phyloP scores from a whole-genome alignment of 371 early-diverging fungal species.

The Haplosporangium sp. region DNA sequence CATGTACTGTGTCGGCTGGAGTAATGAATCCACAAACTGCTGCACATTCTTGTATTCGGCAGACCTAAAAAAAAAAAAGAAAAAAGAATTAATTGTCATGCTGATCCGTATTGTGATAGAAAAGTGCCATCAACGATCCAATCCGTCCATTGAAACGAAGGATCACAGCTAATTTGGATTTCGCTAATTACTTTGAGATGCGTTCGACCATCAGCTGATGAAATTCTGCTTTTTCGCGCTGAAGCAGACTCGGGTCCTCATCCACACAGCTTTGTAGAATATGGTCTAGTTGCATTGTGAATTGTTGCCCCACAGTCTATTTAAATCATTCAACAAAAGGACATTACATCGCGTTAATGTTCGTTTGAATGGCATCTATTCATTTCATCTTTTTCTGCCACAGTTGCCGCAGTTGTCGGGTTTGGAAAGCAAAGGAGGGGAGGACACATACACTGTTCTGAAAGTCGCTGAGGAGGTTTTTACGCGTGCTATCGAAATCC shows the following conservation, averaged over 20 bases:
- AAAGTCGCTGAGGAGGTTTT: constrained; percentile 45
- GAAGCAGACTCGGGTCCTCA: constrained; percentile 42
- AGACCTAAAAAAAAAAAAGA: constrained; percentile 21
- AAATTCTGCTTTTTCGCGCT: constrained; percentile 47
- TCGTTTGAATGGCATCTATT: neutral
- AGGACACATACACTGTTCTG: constrained; percentile 43
- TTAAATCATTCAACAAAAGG: neutral
- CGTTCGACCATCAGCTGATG: constrained; percentile 52
- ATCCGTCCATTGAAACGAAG: constrained; percentile 1
- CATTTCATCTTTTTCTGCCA: neutral
- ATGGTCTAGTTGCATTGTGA: constrained; percentile 37
- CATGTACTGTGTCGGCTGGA: constrained; percentile 51
- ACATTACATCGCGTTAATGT: too few relatives aligned
- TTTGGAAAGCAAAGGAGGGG: neutral
- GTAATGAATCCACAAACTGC: constrained; percentile 45
- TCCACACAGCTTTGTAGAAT: constrained; percentile 42
- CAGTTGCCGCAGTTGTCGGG: neutral
- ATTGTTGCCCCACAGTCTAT: constrained; percentile 43
- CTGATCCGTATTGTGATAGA: too few relatives aligned
- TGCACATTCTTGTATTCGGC: constrained; percentile 49
- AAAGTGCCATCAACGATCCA: too few relatives aligned
- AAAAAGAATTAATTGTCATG: neutral
- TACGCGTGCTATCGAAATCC: constrained; percentile 52
- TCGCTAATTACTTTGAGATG: constrained; percentile 43
- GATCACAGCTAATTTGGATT: neutral